These are phyloP conservation scores for Suillus occidentalis DNA, from an alignment of 768 basidiomycete genomes.

Conservation along the genomic window DNA sequence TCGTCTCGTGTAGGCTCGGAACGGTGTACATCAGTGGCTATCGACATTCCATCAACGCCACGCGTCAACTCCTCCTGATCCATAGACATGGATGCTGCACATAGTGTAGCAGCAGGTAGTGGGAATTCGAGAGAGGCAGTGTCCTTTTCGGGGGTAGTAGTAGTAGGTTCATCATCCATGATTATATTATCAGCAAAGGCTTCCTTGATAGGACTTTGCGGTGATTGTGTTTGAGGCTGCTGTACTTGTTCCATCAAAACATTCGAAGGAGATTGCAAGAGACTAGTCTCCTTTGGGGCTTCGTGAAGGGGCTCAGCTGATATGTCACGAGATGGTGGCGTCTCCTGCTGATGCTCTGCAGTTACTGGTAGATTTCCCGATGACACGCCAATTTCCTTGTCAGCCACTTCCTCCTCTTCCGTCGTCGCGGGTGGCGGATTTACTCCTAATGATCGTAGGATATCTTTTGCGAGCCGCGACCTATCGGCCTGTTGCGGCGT, in stretches of 20 bases:
- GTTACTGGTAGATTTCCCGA: not conserved
- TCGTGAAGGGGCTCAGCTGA: not conserved
- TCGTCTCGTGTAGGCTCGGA: conserved; percentile 15
- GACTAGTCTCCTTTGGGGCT: conserved; percentile 1
- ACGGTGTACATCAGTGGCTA: conserved; percentile 17
- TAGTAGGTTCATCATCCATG: not conserved
- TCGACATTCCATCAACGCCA: conserved; percentile 20
- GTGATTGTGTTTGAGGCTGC: not conserved
- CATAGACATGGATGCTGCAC: not conserved
- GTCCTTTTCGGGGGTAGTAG: not conserved
- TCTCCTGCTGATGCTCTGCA: not conserved
- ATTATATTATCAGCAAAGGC: not conserved
- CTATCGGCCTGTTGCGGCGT: conserved; percentile 46
- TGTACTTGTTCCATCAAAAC: not conserved
- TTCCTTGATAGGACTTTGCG: conserved; percentile 1
- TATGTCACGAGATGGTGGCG: not conserved
- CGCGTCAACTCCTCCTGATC: conserved; percentile 11
- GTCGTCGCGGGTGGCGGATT: not conserved
- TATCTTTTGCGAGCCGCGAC: conserved; percentile 53
- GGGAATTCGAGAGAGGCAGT: not conserved
- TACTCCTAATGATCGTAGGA: conserved; percentile 51
- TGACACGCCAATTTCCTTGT: not conserved
- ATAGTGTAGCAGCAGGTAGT: not conserved
- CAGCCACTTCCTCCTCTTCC: conserved; percentile 4
- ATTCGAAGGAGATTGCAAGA: conserved; percentile 3